phyloP scores from a whole-genome alignment of 306 rosid genomes.

The Cajanus cajan region DNA sequence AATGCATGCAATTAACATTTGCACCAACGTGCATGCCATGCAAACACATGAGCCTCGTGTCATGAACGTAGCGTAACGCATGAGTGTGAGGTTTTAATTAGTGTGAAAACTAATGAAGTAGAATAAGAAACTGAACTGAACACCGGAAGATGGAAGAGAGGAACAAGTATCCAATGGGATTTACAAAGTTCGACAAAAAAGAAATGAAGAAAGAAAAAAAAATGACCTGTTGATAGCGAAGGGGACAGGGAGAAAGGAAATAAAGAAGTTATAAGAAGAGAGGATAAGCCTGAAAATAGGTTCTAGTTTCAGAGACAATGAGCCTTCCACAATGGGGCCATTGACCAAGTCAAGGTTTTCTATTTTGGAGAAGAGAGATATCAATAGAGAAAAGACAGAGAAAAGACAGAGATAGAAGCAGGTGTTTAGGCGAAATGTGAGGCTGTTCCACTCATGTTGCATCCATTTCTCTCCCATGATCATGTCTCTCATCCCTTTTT shows the following conservation, averaged over 20 bases:
- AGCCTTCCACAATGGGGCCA: constrained; percentile 19
- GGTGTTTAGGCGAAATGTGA: constrained; percentile 26
- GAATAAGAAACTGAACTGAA: neutral
- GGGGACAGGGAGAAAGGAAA: neutral
- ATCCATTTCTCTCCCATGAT: neutral
- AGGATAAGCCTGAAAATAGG: constrained; percentile 36
- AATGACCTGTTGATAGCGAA: constrained; percentile 28
- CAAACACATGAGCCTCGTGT: neutral
- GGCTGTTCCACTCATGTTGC: constrained; percentile 31
- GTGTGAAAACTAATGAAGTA: neutral
- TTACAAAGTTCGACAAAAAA: neutral
- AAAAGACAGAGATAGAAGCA: neutral
- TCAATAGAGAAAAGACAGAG: neutral
- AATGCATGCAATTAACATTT: neutral
- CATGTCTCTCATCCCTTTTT: neutral
- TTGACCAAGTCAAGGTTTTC: constrained; percentile 43
- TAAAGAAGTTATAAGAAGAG: constrained; percentile 34
- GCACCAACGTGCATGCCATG: neutral
- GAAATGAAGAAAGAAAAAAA: neutral
- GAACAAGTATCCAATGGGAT: neutral
- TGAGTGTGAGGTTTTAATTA: neutral
- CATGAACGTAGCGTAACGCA: neutral
- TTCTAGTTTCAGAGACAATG: constrained; percentile 23
- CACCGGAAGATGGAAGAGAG: neutral
- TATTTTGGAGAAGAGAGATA: constrained; percentile 12